Base-by-base conservation (phyloP, 305 asterid species). In the Solanum aculeatissimum region DNA sequence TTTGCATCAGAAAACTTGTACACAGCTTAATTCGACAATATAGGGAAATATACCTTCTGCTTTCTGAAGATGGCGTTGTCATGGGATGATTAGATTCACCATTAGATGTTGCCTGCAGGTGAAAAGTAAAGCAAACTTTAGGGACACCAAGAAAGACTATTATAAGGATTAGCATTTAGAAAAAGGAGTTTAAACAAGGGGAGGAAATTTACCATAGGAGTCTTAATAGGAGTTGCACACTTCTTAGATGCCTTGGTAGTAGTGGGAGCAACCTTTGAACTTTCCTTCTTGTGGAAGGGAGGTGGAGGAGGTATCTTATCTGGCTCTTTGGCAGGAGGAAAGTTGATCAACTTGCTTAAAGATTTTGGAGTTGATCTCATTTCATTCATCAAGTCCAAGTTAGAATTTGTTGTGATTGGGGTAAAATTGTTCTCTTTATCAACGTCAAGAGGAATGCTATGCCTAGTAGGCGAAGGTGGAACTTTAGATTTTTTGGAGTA, bases 401-500 rank as follows among this genome's bases (percentile, higher is more conserved):
- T 60, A 14, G 89, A 53, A 82, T 85, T 89, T 62, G 69, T 89
- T 74, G 85, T 43, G 83, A 85, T 87, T 83, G 86, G 86, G 60
- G 86, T 69, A 42, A 58, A 84, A 75, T 69, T 86, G 78, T 68
- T 86, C 80, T 90, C 95, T 85, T 90, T 94, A 89, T 88, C 90
- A 87, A 85, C 58, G 66, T 68, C 91, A 86, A 94, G 53, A 49
- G 45, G 89, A 83, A 93, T 85, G 54, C 68, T 81, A 81, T 90
- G 92, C 84, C 89, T 89, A 13, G 92, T 86, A 25, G 93, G 95
- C 23, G 93, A 69, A 19, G 88, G 71, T 77, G 93, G 93, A 86
- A 85, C 82, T 82, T 84, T 88, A 70, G 92, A 35, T 85, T 86
- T 90, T 58, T 85, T 92, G 4, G 86, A 86, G 83, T 90, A 91